Conservation (phyloP, 495 filamentous ascomycete species). For the Hypomontagnella submonticulosa region DNA sequence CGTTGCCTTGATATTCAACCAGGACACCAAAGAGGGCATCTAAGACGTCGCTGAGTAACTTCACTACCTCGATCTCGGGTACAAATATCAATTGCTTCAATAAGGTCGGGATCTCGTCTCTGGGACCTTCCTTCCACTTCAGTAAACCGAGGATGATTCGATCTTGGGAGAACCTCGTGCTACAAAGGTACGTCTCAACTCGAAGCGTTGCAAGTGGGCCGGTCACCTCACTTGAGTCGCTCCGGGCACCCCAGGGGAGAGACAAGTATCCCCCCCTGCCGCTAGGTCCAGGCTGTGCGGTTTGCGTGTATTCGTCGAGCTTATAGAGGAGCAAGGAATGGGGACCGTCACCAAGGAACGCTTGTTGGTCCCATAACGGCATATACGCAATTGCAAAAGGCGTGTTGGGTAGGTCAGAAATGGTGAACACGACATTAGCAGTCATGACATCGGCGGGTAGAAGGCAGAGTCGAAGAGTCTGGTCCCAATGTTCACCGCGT, state of each 20-base stretch:
- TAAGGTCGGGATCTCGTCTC: constrained; percentile 74
- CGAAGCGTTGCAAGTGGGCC: constrained; percentile 79
- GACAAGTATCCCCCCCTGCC: constrained; percentile 84
- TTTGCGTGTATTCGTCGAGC: constrained; percentile 84
- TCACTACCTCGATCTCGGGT: constrained; percentile 96
- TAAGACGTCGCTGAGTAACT: constrained; percentile 88
- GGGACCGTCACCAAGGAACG: constrained; percentile 87
- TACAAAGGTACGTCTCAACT: constrained; percentile 90
- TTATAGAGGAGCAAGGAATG: constrained; percentile 87
- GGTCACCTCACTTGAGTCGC: constrained; percentile 76
- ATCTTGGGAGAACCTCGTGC: constrained; percentile 95
- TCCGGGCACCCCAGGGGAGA: constrained; percentile 79
- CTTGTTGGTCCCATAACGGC: constrained; percentile 91
- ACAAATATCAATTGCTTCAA: constrained; percentile 90
- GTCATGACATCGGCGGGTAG: constrained; percentile 81
- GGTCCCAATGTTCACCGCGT: constrained; percentile 82
- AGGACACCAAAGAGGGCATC: constrained; percentile 92
- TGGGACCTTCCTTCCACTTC: constrained; percentile 81
- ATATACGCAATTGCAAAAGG: constrained; percentile 93
- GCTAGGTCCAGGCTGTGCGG: constrained; percentile 60
- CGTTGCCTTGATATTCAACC: constrained; percentile 85
- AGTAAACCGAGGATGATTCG: constrained; percentile 84
- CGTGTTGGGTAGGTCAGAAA: constrained; percentile 83
- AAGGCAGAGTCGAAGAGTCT: constrained; percentile 86
- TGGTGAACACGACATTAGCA: constrained; percentile 87